Percentiles rank a stretch among this genome's conserved stretches.
Evolutionary conservation across 169 alveolate genomes (phyloP).

Genomic region (Cryptosporidium bovis): DNA sequence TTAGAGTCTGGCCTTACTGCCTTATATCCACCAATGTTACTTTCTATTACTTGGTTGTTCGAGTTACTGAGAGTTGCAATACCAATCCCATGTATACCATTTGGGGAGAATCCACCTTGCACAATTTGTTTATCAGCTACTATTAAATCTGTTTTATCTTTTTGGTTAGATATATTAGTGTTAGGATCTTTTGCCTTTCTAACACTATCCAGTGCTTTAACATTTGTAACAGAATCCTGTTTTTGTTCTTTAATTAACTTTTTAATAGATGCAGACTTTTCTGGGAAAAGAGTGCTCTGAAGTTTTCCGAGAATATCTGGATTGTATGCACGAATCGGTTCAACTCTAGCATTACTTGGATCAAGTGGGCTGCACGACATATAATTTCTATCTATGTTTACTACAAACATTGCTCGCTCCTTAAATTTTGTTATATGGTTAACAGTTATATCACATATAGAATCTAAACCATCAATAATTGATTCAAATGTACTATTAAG

Average conservation of each 20-base stretch:
- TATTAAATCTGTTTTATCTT: background rate
- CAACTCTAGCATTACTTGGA: constrained; percentile 61
- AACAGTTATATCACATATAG: constrained; percentile 57
- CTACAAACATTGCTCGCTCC: constrained; percentile 30
- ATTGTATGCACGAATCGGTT: constrained; percentile 38
- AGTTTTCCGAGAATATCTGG: constrained; percentile 39
- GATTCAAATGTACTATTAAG: constrained; percentile 68
- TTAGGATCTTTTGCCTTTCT: constrained; percentile 7
- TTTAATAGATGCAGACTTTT: constrained; percentile 50
- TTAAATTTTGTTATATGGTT: constrained; percentile 56
- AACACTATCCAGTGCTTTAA: constrained; percentile 1
- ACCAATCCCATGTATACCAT: constrained; percentile 69
- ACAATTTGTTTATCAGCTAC: constrained; percentile 8
- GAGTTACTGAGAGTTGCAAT: constrained; percentile 62
- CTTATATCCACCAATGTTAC: background rate
- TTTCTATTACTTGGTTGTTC: background rate
- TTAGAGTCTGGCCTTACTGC: constrained; percentile 18
- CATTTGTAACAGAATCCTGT: background rate
- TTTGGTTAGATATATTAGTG: background rate
- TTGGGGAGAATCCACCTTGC: constrained; percentile 66
- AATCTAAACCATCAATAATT: constrained; percentile 61
- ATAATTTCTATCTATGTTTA: constrained; percentile 20
- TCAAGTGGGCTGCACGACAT: constrained; percentile 71
- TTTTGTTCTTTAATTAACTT: constrained; percentile 33
- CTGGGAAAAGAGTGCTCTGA: constrained; percentile 63